Evolutionary conservation across 768 basidiomycete genomes (phyloP).

Genomic region (Cantharellus cinnabarinus): DNA sequence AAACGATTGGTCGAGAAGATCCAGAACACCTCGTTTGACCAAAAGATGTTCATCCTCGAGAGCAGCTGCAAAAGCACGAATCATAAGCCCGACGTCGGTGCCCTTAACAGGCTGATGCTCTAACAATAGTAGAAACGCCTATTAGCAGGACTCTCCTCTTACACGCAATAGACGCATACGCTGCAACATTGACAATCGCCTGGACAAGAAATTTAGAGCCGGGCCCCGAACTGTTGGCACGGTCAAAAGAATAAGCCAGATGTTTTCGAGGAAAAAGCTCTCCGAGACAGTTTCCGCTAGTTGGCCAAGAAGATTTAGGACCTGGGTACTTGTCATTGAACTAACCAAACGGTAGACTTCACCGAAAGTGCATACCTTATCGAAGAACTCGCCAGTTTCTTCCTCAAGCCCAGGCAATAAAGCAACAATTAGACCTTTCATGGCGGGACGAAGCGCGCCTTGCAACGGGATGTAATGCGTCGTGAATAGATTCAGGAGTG

Average conservation of each 20-base stretch:
- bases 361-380: constrained; percentile 33
- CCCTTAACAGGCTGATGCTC: constrained; percentile 26
- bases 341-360: too few relatives aligned
- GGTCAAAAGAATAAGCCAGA: constrained; percentile 87
- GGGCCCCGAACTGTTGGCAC: constrained; percentile 69
- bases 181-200: constrained; percentile 45
- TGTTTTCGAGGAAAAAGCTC: constrained; percentile 85
- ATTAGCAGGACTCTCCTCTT: too few relatives aligned
- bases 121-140: too few relatives aligned
- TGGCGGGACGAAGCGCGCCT: constrained; percentile 58
- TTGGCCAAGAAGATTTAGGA: constrained; percentile 57
- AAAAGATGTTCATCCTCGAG: constrained; percentile 88
- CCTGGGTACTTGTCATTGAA: constrained; percentile 22
- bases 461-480: constrained; percentile 80
- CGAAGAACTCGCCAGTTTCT: constrained; percentile 94
- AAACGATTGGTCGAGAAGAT: constrained; percentile 61
- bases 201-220: constrained; percentile 68
- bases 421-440: constrained; percentile 87
- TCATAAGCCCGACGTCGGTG: constrained; percentile 79
- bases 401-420: constrained; percentile 91
- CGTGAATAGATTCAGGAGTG: constrained; percentile 79
- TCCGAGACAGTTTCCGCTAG: constrained; percentile 68
- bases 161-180: too few relatives aligned
- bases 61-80: constrained; percentile 75
- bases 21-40: constrained; percentile 69